Evolutionary conservation across 495 filamentous ascomycete genomes (phyloP).

Genomic region (Trichocladium antarcticum): DNA sequence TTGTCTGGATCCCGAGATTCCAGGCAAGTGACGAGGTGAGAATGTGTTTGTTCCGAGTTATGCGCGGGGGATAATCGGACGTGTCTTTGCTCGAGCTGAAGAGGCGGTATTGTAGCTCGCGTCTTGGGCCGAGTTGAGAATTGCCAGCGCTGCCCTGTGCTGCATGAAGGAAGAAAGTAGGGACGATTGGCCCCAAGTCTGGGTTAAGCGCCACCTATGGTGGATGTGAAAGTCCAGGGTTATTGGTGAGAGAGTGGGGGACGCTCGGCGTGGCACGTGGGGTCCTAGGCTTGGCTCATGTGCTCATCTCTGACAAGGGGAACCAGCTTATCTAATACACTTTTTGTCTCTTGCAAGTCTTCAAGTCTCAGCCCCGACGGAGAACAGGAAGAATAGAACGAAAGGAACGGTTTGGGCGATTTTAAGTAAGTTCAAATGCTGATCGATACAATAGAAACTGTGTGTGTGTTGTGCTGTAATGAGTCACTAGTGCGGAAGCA

Average conservation of each 20-base stretch:
- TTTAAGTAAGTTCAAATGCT: too few species aligned
- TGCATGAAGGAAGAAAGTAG: not conserved
- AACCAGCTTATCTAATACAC: too few species aligned
- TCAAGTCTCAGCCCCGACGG: too few species aligned
- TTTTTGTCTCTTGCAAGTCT: too few species aligned
- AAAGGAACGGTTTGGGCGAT: too few species aligned
- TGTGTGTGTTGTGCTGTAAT: too few species aligned
- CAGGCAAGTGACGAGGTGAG: not conserved
- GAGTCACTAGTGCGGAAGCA: too few species aligned
- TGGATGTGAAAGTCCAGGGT: not conserved
- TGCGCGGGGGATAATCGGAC: not conserved
- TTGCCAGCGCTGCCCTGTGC: not conserved
- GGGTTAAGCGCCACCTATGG: not conserved
- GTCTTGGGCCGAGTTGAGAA: not conserved
- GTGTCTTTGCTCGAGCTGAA: not conserved
- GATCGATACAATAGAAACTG: too few species aligned
- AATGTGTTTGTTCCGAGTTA: not conserved
- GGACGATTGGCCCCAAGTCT: not conserved
- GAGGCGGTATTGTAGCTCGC: not conserved
- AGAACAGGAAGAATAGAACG: too few species aligned
- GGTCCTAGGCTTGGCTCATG: not conserved
- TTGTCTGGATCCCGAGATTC: not conserved
- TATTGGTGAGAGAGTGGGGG: slow-evolving; percentile 2
- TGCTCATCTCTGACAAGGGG: not conserved
- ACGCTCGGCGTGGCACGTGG: not conserved